Base-by-base conservation (phyloP, 164 flowering plant genomes). In the Chimonanthus salicifolius region DNA sequence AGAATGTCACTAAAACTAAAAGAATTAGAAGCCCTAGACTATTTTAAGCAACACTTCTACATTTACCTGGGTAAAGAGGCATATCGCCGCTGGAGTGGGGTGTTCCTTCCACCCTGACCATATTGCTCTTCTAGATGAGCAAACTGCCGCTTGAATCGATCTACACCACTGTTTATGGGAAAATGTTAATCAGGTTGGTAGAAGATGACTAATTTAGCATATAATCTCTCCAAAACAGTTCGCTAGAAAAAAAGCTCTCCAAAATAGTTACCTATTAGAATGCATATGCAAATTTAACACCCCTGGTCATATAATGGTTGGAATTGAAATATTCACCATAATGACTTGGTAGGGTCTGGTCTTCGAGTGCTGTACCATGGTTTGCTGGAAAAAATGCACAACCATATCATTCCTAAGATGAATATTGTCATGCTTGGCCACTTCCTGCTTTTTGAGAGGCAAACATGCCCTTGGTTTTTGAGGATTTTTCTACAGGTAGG, bases 11-110 rank as follows among this genome's bases (percentile, higher is more conserved):
- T 63, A 33, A 20, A 33, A 63, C 44, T n/a, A 3, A 3, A 20
- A 13, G 10, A 63, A 63, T 33, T 20, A 21, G 21, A 44, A 3
- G 66, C 1, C 13, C 33, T 63, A 18, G 66, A 18, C 20, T 6
- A 43, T 43, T 51, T 13, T 13, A 58, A 13, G 18, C 47, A 43
- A 49, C 7, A 20, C 20, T n/a, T 65, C 6, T 49, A 47, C 18
- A 47, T 54, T 74, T 74, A 92, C 99, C 97, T 92, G 4, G 98
- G 99, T 83, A 96, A 77, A 45, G 99, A 95, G 50, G 94, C 87
- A 81, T 93, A 86, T 73, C 88, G 91, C 80, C 98, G 87, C 62
- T 78, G 88, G 49, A 82, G 84, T 49, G 91, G 90, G 47, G 83
- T 76, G 83, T 83, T 72, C 77, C 83, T 85, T 77, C 84, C 92